Conservation (phyloP, 441 rosid species). For the Aquilaria agallochum region DNA sequence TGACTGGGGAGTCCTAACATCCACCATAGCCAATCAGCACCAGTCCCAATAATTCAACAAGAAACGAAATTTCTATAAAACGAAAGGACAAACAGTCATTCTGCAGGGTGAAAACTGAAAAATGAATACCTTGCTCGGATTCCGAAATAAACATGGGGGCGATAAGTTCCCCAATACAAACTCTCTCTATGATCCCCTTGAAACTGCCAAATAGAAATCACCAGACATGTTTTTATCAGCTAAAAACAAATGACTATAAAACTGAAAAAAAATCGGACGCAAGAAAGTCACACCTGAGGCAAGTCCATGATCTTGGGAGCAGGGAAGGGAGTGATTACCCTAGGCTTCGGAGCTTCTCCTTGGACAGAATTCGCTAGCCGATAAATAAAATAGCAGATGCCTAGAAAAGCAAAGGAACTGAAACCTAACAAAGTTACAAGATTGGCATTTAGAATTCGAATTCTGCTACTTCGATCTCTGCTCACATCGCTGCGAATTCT, state of each 20-base stretch:
- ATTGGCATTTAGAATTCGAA: constrained; percentile 45
- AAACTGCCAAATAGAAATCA: constrained; percentile 41
- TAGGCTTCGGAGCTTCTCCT: constrained; percentile 40
- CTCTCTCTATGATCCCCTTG: constrained; percentile 92
- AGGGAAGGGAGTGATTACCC: constrained; percentile 90
- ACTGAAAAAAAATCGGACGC: not conserved
- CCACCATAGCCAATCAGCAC: constrained; percentile 16
- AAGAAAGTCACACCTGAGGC: constrained; percentile 39
- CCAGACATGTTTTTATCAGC: not conserved
- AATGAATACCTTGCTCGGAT: constrained; percentile 73
- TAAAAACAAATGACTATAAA: constrained; percentile 2
- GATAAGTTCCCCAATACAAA: constrained; percentile 97
- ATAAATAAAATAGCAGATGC: constrained; percentile 42
- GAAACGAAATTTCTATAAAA: not conserved
- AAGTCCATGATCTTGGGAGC: constrained; percentile 80
- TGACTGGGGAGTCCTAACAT: constrained; percentile 70
- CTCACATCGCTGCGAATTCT: constrained; percentile 33
- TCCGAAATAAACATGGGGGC: constrained; percentile 91
- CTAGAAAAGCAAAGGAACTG: constrained; percentile 29
- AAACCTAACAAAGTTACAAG: constrained; percentile 48
- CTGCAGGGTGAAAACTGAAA: no score
- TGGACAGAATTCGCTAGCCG: constrained; percentile 31
- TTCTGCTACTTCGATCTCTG: constrained; percentile 35
- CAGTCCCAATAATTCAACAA: not conserved
- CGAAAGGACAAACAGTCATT: not conserved